Evolutionary conservation across 495 filamentous ascomycete species (phyloP).

Genomic region (Aspergillus mulundensis): DNA sequence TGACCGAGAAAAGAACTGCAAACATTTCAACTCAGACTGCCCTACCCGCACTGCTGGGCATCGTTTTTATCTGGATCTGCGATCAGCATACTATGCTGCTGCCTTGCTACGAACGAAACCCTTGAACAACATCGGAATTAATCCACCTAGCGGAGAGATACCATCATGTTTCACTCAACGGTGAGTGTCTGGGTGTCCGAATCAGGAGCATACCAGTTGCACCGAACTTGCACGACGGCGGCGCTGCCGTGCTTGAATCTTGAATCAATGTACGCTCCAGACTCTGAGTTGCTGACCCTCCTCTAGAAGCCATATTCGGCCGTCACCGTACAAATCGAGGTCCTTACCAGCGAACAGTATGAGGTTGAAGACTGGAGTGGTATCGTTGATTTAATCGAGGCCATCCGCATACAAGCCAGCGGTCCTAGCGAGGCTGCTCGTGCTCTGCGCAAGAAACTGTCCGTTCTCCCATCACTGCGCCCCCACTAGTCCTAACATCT

Average conservation of each 20-base stretch:
- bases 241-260: not conserved
- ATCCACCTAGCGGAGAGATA: not conserved
- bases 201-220: not conserved
- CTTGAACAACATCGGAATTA: not conserved
- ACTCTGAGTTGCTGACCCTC: not conserved
- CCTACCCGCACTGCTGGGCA: not conserved
- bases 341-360: conserved; percentile 82
- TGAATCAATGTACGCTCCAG: no score
- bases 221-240: not conserved
- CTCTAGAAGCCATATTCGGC: conserved; percentile 84
- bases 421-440: conserved; percentile 88
- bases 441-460: conserved; percentile 95
- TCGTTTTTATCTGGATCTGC: not conserved
- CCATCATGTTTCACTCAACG: conserved; percentile 39
- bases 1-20: not conserved
- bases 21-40: not conserved
- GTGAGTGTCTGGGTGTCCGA: conserved; percentile 22
- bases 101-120: not conserved
- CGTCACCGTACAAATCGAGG: conserved; percentile 90
- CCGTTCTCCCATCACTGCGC: conserved; percentile 26
- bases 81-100: not conserved
- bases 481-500: conserved; percentile 12
- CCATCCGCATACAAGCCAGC: conserved; percentile 80
- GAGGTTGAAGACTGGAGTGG: conserved; percentile 88
- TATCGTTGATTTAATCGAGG: conserved; percentile 90